phyloP scores from a whole-genome alignment of 805 yeast genomes.

The Candida endomychidarum region DNA sequence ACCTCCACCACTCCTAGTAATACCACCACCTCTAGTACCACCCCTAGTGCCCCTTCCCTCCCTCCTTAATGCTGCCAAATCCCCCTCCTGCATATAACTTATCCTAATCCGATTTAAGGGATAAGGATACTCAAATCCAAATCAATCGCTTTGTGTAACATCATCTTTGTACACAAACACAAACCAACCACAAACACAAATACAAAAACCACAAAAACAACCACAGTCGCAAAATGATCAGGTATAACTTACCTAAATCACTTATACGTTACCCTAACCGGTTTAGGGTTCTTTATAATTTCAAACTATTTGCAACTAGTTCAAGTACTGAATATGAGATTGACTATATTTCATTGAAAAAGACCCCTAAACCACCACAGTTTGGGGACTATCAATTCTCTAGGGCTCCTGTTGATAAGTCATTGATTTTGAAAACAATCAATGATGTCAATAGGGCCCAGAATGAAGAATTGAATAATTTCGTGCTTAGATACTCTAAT shows the following conservation, averaged over 20 bases:
- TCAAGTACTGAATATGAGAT: constrained; percentile 23
- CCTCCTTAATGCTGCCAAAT: not conserved
- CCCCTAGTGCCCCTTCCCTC: not conserved
- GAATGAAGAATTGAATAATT: constrained; percentile 14
- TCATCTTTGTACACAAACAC: not conserved
- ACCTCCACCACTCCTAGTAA: too few relatives aligned
- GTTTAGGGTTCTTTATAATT: not conserved
- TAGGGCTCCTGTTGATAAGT: constrained; percentile 3
- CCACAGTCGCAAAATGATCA: not conserved
- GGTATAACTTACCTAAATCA: not conserved
- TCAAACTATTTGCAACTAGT: constrained; percentile 11
- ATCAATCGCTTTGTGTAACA: too few relatives aligned
- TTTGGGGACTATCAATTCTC: constrained; percentile 7
- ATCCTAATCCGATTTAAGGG: constrained; percentile 5
- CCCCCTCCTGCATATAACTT: constrained; percentile 3
- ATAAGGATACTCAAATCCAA: constrained; percentile 5
- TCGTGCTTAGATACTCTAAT: constrained; percentile 19
- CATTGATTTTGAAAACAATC: constrained; percentile 9
- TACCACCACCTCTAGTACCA: too few relatives aligned
- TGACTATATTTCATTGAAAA: constrained; percentile 23
- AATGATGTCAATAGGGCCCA: constrained; percentile 6
- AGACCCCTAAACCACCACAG: constrained; percentile 11
- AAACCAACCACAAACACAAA: not conserved
- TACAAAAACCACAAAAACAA: not conserved
- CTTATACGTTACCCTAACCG: too few relatives aligned